Evolutionary conservation across 2,329 filamentous ascomycete genomes (phyloP).

Genomic region (Geoglossum cookeanum): DNA sequence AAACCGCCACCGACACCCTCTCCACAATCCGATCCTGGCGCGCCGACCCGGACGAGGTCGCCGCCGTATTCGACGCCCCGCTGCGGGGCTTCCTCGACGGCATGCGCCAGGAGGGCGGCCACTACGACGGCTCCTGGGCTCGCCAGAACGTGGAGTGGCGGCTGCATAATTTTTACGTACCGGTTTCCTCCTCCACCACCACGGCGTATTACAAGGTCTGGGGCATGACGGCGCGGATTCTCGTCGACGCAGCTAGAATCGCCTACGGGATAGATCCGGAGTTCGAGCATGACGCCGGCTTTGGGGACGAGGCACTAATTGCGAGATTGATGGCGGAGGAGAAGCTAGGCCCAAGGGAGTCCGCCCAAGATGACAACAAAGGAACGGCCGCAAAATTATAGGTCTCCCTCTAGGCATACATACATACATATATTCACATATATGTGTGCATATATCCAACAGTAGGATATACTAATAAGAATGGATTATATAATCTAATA

Average conservation of each 20-base stretch:
- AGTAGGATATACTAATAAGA: no score
- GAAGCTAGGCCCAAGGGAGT: conserved; percentile 31
- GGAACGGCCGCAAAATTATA: no score
- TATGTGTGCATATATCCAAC: no score
- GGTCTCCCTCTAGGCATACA: no score
- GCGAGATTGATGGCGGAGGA: conserved; percentile 34
- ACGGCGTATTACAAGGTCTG: conserved; percentile 55
- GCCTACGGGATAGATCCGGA: conserved; percentile 70
- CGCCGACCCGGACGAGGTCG: conserved; percentile 85
- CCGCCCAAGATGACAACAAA: conserved; percentile 22
- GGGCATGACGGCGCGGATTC: conserved; percentile 82
- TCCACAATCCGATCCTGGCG: no score
- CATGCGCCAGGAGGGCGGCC: conserved; percentile 30
- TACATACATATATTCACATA: no score
- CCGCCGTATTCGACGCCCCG: conserved; percentile 50
- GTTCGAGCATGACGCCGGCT: conserved; percentile 52
- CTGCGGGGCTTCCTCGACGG: not conserved
- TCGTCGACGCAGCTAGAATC: conserved; percentile 72
- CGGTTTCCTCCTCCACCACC: conserved; percentile 25
- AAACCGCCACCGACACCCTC: no score
- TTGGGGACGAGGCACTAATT: conserved; percentile 50
- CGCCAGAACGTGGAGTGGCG: conserved; percentile 63
- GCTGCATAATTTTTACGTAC: conserved; percentile 87
- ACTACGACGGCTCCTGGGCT: conserved; percentile 76
- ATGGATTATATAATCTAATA: no score